phyloP scores from a whole-genome alignment of 306 rosid genomes.

The Carpinus viminea region DNA sequence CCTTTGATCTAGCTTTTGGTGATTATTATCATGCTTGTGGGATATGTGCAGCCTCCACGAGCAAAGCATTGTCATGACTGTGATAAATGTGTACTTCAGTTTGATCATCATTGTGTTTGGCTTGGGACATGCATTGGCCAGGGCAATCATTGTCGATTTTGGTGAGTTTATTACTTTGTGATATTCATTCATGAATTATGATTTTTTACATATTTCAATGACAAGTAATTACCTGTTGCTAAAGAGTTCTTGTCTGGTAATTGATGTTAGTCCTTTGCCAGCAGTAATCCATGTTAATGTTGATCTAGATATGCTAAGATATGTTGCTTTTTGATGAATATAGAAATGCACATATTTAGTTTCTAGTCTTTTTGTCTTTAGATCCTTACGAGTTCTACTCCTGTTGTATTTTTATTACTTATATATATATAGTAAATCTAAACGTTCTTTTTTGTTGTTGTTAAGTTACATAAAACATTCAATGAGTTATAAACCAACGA shows the following conservation, averaged over 20 bases:
- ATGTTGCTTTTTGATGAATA: conserved; percentile 12
- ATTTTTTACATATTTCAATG: neutral
- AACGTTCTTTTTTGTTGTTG: no score
- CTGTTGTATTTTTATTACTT: no score
- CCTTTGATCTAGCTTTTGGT: conserved; percentile 18
- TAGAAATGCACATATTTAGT: conserved; percentile 2
- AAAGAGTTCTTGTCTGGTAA: conserved; percentile 4
- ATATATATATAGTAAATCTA: no score
- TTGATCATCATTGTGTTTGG: conserved; percentile 99
- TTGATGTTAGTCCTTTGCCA: conserved; percentile 20
- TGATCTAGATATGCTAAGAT: conserved; percentile 11
- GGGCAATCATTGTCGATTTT: conserved; percentile 91
- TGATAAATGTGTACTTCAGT: conserved; percentile 91
- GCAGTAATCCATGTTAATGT: conserved; percentile 21
- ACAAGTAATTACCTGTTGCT: neutral
- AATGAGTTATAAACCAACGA: neutral
- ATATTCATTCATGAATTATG: conserved; percentile 18
- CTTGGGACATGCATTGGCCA: conserved; percentile 97
- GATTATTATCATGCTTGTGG: conserved; percentile 25
- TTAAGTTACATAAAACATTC: no score
- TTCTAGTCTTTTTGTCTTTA: conserved; percentile 15
- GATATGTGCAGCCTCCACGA: conserved; percentile 84
- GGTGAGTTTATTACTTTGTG: conserved; percentile 61
- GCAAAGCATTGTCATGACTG: conserved; percentile 98
- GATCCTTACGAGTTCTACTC: neutral